These are phyloP conservation scores for Phylloboletellus chloephorus DNA, from an alignment of 1,284 basidiomycete species.

Conservation along the genomic window DNA sequence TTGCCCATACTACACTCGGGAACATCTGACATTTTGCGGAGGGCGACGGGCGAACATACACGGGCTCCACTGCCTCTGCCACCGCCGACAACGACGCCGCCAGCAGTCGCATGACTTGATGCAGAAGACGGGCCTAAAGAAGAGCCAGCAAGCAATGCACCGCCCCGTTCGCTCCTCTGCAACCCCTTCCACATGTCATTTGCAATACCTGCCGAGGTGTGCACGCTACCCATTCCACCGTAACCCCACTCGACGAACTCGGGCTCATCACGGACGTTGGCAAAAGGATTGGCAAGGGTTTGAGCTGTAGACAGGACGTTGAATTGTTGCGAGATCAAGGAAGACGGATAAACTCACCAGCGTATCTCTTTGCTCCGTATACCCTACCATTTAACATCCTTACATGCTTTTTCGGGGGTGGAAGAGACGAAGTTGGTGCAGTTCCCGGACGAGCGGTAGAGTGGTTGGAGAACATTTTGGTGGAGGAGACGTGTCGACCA, in stretches of 20 bases:
- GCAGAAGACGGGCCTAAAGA: constrained; percentile 1
- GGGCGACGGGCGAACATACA: not conserved
- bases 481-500: constrained; percentile 23
- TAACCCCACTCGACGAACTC: constrained; percentile 85
- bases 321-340: not conserved
- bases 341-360: constrained; percentile 22
- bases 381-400: constrained; percentile 75
- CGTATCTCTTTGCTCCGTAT: constrained; percentile 52
- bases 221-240: constrained; percentile 75
- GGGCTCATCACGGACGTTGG: constrained; percentile 51
- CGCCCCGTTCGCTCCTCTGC: constrained; percentile 27
- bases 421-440: constrained; percentile 6
- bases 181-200: constrained; percentile 31
- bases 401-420: constrained; percentile 30
- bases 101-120: not conserved
- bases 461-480: constrained; percentile 6
- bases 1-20: constrained; percentile 26
- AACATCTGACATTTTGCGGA: constrained; percentile 20
- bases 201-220: constrained; percentile 27
- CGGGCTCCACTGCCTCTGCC: constrained; percentile 12
- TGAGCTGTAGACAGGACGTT: constrained; percentile 9
- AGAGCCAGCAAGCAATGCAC: constrained; percentile 20
- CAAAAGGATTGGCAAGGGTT: constrained; percentile 44
- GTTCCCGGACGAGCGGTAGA: constrained; percentile 14
- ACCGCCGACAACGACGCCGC: not conserved